phyloP scores from a whole-genome alignment of 345 rosid species.

The Rhodamnia argentea region DNA sequence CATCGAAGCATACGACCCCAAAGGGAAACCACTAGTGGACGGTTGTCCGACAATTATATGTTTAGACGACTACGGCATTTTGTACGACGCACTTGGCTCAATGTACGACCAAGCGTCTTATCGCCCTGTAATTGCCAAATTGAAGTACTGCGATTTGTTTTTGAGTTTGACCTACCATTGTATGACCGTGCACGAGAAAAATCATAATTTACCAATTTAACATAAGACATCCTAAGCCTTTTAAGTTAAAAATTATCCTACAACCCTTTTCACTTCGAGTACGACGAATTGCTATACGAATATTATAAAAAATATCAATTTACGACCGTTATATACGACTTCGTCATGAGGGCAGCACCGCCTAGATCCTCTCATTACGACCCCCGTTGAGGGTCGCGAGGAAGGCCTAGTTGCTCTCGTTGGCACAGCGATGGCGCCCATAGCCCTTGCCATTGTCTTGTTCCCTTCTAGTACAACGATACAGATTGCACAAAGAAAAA shows the following conservation, averaged over 20 bases:
- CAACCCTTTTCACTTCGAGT: not conserved
- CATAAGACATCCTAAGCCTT: not conserved
- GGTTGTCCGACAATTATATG: rapidly evolving
- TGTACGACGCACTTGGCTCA: not conserved
- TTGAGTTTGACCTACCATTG: rapidly evolving
- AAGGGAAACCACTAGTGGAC: not conserved
- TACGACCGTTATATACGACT: not conserved
- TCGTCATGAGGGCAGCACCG: not conserved
- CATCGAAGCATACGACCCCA: not conserved
- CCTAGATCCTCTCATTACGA: not conserved
- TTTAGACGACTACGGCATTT: not conserved
- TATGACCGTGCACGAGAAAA: not conserved
- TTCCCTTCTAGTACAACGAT: not conserved
- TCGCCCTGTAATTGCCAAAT: not conserved
- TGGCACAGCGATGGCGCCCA: not conserved
- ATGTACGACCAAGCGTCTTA: not conserved
- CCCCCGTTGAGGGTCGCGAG: not conserved
- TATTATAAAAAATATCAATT: not conserved
- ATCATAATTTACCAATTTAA: not conserved
- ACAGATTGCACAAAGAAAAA: not conserved
- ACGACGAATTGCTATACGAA: not conserved
- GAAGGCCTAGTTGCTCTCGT: not conserved
- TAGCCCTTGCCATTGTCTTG: not conserved
- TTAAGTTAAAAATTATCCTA: not conserved
- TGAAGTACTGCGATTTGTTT: not conserved